A percentile compares a stretch with the other conserved stretches of the same genome.
phyloP scores from a whole-genome alignment of 352 stramenopile species.

The Pythium aristosporum region DNA sequence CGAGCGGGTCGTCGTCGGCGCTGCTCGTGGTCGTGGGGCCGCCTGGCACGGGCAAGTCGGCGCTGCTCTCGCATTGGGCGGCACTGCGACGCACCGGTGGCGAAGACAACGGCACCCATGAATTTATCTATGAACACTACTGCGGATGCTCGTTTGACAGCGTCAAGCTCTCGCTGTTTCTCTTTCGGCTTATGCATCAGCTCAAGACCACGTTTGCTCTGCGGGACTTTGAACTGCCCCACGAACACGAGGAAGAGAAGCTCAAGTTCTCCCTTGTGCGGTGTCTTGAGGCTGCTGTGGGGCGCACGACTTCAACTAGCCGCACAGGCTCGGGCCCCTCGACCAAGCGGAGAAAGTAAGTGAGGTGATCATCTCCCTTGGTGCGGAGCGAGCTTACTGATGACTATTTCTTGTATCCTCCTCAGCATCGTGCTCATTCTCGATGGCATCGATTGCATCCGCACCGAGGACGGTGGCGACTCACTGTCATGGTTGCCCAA shows the following conservation, averaged over 20 bases:
- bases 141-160: slow-evolving; percentile 80
- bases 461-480: slow-evolving; percentile 79
- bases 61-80: slow-evolving; percentile 76
- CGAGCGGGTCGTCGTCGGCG: slow-evolving; percentile 25
- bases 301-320: slow-evolving; percentile 32
- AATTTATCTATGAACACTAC: slow-evolving; percentile 85
- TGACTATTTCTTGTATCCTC: not conserved
- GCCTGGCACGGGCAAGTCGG: slow-evolving; percentile 71
- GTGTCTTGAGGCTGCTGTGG: slow-evolving; percentile 70
- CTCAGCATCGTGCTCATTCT: slow-evolving; percentile 75
- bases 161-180: slow-evolving; percentile 78
- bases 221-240: slow-evolving; percentile 78
- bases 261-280: slow-evolving; percentile 82
- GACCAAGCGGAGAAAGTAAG: slow-evolving; percentile 30
- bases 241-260: slow-evolving; percentile 82
- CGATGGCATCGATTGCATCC: slow-evolving; percentile 79
- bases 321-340: slow-evolving; percentile 18
- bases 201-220: slow-evolving; percentile 70
- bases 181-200: slow-evolving; percentile 82
- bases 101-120: slow-evolving; percentile 24
- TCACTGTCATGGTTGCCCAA: slow-evolving; percentile 84
- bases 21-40: slow-evolving; percentile 63
- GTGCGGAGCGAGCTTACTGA: too few species aligned
- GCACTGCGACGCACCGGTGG: slow-evolving; percentile 38
- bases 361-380: not conserved